phyloP scores from a whole-genome alignment of 1,284 basidiomycete genomes.

The Mixia osmundae region DNA sequence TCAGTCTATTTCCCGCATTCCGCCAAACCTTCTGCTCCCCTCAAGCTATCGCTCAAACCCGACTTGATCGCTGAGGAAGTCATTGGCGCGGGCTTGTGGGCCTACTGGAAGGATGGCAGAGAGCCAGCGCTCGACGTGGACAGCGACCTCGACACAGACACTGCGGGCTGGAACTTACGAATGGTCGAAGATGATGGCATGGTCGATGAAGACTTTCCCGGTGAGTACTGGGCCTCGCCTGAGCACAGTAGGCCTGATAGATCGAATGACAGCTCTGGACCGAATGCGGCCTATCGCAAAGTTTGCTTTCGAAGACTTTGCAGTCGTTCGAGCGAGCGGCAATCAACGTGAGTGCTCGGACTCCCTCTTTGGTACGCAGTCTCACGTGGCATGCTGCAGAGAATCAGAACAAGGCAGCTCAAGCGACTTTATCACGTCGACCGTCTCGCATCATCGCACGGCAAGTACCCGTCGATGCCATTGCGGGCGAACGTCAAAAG shows the following conservation, averaged over 20 bases:
- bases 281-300: conserved; percentile 58
- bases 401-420: conserved; percentile 53
- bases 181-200: conserved; percentile 95
- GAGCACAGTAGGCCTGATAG: conserved; percentile 3
- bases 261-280: conserved; percentile 54
- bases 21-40: conserved; percentile 29
- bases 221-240: conserved; percentile 26
- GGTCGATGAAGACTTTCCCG: conserved; percentile 94
- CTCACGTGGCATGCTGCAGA: no score
- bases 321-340: conserved; percentile 43
- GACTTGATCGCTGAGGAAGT: conserved; percentile 89
- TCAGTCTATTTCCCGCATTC: conserved; percentile 75
- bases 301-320: conserved; percentile 79
- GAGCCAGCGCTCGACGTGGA: conserved; percentile 52
- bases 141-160: conserved; percentile 32
- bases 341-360: conserved; percentile 38
- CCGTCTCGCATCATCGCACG: conserved; percentile 39
- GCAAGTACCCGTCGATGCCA: not conserved
- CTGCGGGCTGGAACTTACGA: conserved; percentile 76
- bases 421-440: conserved; percentile 48
- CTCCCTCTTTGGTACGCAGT: conserved; percentile 1
- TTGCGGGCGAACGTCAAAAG: not conserved
- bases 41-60: conserved; percentile 40
- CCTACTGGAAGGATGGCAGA: conserved; percentile 70
- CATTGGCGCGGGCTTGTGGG: conserved; percentile 75